Base-by-base conservation (phyloP, 176 grass and related monocot genomes). In the Oryza punctata region DNA sequence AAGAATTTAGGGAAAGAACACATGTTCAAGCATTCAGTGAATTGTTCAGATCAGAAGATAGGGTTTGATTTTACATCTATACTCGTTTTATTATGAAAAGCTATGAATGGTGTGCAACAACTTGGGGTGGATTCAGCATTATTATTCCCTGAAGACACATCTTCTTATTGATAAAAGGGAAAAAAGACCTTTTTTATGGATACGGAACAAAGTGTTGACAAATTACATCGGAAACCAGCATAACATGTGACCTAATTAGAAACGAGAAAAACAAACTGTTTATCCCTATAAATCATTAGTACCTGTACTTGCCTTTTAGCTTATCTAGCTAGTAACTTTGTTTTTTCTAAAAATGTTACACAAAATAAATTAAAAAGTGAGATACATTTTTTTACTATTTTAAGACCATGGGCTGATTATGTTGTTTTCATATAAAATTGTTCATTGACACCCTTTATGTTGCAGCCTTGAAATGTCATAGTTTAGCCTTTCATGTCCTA, bases 1-100 rank as follows among this genome's bases (percentile, higher is more conserved):
- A 63, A 72, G 14, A n/a, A 57, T 38, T 72, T 61, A 21, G 12
- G n/a, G n/a, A 25, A 49, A 68, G 23, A 71, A 54, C 67, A 21
- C 29, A 65, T 89, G 64, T 73, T 89, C 12, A 70, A 76, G 7
- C 40, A 70, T 67, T 70, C 40, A 2, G 26, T 81, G 33, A 65
- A 54, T 54, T 71, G 29, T 52, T 71, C 16, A 63, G 15, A 49
- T 73, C 16, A 12, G 21, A 26, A 76, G 18, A n/a, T 67, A 41
- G 43, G n/a, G 18, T 12, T 60, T 81, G 7, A 60, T 57, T 57
- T 57, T 57, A 57, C 46, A 71, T 65, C 7, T 67, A 6, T 32
- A 65, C 59, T 65, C 70, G 27, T 72, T 63, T 37, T 40, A 4
- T 72, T 49, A 29, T n/a, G 18, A 1, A 21, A 85, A 40, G 57